phyloP scores from a whole-genome alignment of 306 rosid species.

The Casuarina cunninghamiana region DNA sequence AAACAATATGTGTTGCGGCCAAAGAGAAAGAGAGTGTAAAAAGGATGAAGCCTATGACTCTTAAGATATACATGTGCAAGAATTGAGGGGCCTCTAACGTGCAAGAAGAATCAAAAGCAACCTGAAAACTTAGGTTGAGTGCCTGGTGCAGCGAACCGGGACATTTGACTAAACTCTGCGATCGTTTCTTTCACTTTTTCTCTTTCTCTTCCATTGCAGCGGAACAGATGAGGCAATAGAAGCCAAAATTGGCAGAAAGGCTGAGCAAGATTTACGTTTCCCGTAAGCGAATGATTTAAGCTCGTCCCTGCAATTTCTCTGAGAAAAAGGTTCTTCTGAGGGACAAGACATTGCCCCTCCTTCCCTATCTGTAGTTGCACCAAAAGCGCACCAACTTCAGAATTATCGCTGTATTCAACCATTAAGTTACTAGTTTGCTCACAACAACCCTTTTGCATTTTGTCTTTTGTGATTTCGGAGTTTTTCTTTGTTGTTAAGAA shows the following conservation, averaged over 20 bases:
- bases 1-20: no score
- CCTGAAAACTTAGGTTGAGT: no score
- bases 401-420: background rate
- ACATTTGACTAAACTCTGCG: background rate
- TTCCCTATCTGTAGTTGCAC: conserved; percentile 15
- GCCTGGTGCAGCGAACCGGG: background rate
- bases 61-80: no score
- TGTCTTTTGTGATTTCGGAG: no score
- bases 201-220: background rate
- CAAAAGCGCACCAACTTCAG: background rate
- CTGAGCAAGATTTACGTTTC: conserved; percentile 59
- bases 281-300: conserved; percentile 37
- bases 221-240: conserved; percentile 39
- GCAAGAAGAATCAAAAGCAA: no score
- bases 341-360: conserved; percentile 5
- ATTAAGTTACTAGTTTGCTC: no score
- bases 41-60: no score
- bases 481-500: no score
- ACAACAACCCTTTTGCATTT: no score
- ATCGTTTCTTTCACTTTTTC: background rate
- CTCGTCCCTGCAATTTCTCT: conserved; percentile 20
- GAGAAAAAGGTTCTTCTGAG: background rate
- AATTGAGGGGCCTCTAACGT: no score
- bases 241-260: conserved; percentile 47
- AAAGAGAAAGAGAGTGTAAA: no score